Evolutionary conservation across 169 alveolate genomes (phyloP).

Genomic region (Plasmodium billcollinsi): DNA sequence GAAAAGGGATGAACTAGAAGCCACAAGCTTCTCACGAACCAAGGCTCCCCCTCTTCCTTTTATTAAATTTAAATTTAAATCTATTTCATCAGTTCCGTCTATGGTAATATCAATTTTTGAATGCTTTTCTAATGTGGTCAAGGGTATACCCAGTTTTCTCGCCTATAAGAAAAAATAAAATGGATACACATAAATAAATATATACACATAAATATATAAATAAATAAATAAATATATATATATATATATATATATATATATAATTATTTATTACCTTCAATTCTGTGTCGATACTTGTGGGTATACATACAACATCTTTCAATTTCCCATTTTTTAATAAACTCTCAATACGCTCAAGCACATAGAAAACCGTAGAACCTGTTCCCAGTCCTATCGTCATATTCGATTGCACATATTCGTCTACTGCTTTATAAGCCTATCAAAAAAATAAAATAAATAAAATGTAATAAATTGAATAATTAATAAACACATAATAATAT

Average conservation of each 20-base stretch:
- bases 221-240: not conserved
- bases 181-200: not conserved
- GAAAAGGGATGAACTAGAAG: slow-evolving; percentile 79
- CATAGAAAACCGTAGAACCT: slow-evolving; percentile 87
- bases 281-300: slow-evolving; percentile 87
- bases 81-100: slow-evolving; percentile 91
- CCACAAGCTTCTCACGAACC: slow-evolving; percentile 89
- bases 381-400: slow-evolving; percentile 90
- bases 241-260: not conserved
- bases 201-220: not conserved
- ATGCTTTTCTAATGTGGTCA: slow-evolving; percentile 73
- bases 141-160: slow-evolving; percentile 82
- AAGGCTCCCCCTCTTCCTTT: slow-evolving; percentile 93
- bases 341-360: slow-evolving; percentile 86
- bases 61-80: slow-evolving; percentile 80
- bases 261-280: slow-evolving; percentile 67
- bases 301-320: slow-evolving; percentile 80
- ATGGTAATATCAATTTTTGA: slow-evolving; percentile 84
- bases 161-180: slow-evolving; percentile 76
- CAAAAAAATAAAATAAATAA: not conserved
- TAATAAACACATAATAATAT: not conserved
- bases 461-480: not conserved
- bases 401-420: slow-evolving; percentile 82
- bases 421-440: slow-evolving; percentile 89
- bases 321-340: slow-evolving; percentile 79